Percentiles rank a stretch among this genome's conserved stretches.
Evolutionary conservation across 129 eudicot species (phyloP).

Genomic region (Oenanthe sinensis): DNA sequence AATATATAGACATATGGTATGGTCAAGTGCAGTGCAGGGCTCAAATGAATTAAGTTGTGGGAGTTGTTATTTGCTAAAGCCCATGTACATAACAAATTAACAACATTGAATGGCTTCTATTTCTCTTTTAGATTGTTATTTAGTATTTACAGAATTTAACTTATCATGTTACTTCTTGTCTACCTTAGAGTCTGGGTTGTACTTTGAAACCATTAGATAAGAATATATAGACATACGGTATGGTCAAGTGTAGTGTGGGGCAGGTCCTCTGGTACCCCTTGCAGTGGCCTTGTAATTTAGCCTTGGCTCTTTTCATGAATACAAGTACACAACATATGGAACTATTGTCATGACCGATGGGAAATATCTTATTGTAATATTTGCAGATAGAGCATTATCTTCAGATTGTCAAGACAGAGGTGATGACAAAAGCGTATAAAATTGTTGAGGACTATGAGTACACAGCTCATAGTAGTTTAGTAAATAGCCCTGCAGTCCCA

Average conservation of each 20-base stretch:
- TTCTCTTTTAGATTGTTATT: not conserved
- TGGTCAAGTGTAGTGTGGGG: not conserved
- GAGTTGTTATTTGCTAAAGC: not conserved
- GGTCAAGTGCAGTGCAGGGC: not conserved
- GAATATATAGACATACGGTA: not conserved
- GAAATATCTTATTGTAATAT: not conserved
- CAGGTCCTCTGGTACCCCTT: not conserved
- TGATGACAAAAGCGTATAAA: constrained; percentile 58
- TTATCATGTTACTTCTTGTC: not conserved
- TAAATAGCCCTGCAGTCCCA: constrained; percentile 66
- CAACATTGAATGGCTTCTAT: not conserved
- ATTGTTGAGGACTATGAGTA: constrained; percentile 82
- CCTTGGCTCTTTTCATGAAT: not conserved
- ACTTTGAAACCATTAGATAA: not conserved
- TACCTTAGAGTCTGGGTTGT: not conserved
- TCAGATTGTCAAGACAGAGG: constrained; percentile 92
- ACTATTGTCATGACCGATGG: not conserved
- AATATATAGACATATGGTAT: not conserved
- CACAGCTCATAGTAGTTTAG: constrained; percentile 91
- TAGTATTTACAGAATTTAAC: not conserved
- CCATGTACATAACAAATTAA: not conserved
- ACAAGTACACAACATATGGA: not conserved
- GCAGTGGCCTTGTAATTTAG: not conserved
- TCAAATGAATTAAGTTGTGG: too few species aligned
- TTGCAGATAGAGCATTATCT: constrained; percentile 94